These are phyloP conservation scores for Nakazawaea siamensis DNA, from an alignment of 805 yeast species.

Conservation along the genomic window DNA sequence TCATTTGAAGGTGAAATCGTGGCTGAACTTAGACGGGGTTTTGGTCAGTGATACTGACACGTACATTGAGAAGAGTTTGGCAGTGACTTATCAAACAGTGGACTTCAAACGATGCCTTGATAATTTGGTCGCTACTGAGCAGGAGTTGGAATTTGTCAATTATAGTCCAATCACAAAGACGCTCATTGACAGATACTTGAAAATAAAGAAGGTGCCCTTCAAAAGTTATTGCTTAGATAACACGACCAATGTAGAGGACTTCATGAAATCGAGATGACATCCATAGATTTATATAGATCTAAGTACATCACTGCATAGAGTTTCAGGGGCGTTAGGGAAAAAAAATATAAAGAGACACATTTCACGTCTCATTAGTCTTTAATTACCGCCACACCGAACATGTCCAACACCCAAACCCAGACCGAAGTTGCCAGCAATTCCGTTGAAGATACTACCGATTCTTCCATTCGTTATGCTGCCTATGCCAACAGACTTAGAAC, in stretches of 20 bases:
- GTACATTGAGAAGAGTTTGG: slow-evolving; percentile 20
- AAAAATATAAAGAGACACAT: background rate
- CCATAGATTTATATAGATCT: too few relatives aligned
- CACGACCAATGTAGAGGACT: background rate
- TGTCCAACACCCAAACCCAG: slow-evolving; percentile 1
- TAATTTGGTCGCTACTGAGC: slow-evolving; percentile 3
- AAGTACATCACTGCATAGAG: background rate
- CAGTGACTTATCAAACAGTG: slow-evolving; percentile 24
- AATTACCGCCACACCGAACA: background rate
- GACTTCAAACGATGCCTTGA: slow-evolving; percentile 24
- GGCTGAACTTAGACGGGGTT: slow-evolving; percentile 22
- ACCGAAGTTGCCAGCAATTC: too few relatives aligned
- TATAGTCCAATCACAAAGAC: slow-evolving; percentile 22
- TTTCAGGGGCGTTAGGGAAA: too few relatives aligned
- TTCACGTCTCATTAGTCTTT: too few relatives aligned
- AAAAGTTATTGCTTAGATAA: slow-evolving; percentile 3
- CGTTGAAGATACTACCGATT: slow-evolving; percentile 33
- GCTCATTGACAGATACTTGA: slow-evolving; percentile 14
- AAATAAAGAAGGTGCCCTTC: slow-evolving; percentile 1
- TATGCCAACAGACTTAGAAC: slow-evolving; percentile 72
- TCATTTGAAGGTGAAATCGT: slow-evolving; percentile 16
- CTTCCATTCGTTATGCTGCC: slow-evolving; percentile 66
- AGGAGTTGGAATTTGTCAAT: slow-evolving; percentile 17
- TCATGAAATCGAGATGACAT: too few relatives aligned
- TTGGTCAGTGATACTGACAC: slow-evolving; percentile 2